Percentiles rank a stretch among this genome's conserved stretches.
Conservation (phyloP, 768 basidiomycete species). For the Pleurotus ostreatus region DNA sequence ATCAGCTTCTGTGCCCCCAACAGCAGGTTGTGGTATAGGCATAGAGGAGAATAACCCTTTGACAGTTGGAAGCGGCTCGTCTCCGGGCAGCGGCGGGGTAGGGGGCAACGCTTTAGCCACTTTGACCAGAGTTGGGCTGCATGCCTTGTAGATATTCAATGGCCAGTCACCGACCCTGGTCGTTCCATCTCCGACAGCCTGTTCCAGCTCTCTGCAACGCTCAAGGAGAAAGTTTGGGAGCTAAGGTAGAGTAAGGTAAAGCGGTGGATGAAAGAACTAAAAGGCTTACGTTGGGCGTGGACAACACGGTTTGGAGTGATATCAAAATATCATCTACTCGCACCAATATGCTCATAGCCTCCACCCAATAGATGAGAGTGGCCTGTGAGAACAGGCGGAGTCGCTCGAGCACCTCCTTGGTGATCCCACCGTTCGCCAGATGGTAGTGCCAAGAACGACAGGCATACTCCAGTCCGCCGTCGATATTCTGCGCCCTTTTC, state of each 20-base stretch:
- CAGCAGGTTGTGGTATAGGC: not conserved
- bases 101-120: not conserved
- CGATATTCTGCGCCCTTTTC: not conserved
- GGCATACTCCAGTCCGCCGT: conserved; percentile 10
- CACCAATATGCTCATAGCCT: conserved; percentile 4
- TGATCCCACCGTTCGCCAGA: conserved; percentile 4
- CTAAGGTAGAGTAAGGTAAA: not conserved
- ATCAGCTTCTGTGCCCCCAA: not conserved
- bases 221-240: not conserved
- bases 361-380: conserved; percentile 9
- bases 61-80: not conserved
- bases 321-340: not conserved
- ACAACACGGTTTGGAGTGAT: not conserved
- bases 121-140: not conserved
- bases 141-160: not conserved
- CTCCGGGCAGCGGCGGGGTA: not conserved
- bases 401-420: not conserved
- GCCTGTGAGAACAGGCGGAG: not conserved
- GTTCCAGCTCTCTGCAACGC: not conserved
- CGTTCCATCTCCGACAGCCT: not conserved
- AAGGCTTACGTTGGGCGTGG: not conserved
- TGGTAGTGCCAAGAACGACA: conserved; percentile 14
- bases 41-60: not conserved
- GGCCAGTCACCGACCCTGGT: not conserved
- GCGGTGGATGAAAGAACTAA: not conserved